phyloP scores from a whole-genome alignment of 2,329 filamentous ascomycete species.

The Colletotrichum somersetense region DNA sequence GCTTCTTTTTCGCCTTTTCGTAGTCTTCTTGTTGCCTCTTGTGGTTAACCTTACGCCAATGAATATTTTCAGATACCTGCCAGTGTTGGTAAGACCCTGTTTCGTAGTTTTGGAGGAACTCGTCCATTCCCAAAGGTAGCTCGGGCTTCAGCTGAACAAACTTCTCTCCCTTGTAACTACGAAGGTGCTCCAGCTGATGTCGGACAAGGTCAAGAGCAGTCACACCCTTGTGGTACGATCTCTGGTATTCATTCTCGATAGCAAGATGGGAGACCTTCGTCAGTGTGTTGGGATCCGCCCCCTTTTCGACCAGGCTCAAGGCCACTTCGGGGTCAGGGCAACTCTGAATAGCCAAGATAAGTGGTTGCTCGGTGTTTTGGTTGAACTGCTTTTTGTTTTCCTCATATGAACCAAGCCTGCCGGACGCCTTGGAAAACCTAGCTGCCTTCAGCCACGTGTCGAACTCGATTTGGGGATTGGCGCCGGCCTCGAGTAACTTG shows the following conservation, averaged over 20 bases:
- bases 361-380: slow-evolving; percentile 69
- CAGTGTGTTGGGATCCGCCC: slow-evolving; percentile 75
- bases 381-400: slow-evolving; percentile 63
- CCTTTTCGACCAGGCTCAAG: slow-evolving; percentile 70
- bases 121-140: slow-evolving; percentile 55
- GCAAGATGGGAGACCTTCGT: slow-evolving; percentile 55
- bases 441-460: slow-evolving; percentile 73
- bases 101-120: slow-evolving; percentile 65
- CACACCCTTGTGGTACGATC: slow-evolving; percentile 54
- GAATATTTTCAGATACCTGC: slow-evolving; percentile 58
- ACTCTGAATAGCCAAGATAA: slow-evolving; percentile 70
- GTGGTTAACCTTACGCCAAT: slow-evolving; percentile 52
- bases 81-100: slow-evolving; percentile 73
- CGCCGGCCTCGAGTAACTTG: slow-evolving; percentile 74
- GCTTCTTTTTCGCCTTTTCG: slow-evolving; percentile 46
- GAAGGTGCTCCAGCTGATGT: slow-evolving; percentile 63
- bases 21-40: slow-evolving; percentile 48
- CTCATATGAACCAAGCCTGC: slow-evolving; percentile 57
- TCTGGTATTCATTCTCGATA: slow-evolving; percentile 50
- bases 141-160: slow-evolving; percentile 46
- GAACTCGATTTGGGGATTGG: slow-evolving; percentile 70
- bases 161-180: slow-evolving; percentile 56
- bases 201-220: slow-evolving; percentile 73
- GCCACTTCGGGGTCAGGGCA: slow-evolving; percentile 63
- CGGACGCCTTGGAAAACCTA: slow-evolving; percentile 58